phyloP scores from a whole-genome alignment of 805 yeast genomes.

The Candida sithepensis region DNA sequence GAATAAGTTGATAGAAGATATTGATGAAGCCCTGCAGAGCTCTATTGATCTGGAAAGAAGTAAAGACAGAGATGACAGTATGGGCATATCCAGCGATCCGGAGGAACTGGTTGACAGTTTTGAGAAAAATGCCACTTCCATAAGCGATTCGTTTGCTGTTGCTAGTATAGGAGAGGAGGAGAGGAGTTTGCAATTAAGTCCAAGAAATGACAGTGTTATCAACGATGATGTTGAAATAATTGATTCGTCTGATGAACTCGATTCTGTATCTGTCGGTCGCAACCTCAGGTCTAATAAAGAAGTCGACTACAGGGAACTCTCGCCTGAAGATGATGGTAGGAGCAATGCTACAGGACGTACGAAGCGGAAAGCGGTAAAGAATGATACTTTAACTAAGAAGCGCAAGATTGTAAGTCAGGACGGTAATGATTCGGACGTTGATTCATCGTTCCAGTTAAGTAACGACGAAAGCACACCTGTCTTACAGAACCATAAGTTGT shows the following conservation, averaged over 20 bases:
- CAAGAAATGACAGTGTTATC: background rate
- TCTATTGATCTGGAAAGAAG: background rate
- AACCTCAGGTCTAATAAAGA: background rate
- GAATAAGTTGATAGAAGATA: background rate
- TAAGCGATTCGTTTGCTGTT: no score
- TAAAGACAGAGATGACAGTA: background rate
- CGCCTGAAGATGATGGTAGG: background rate
- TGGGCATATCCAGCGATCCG: background rate
- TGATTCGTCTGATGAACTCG: background rate
- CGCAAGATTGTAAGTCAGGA: background rate
- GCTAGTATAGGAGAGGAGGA: no score
- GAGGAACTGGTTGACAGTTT: background rate
- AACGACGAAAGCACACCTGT: background rate
- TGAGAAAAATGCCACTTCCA: no score
- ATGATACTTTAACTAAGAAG: background rate
- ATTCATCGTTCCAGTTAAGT: background rate
- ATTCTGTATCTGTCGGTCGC: background rate
- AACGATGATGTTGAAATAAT: background rate
- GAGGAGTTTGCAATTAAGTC: no score
- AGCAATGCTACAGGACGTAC: background rate
- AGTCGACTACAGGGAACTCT: background rate
- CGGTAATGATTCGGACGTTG: background rate
- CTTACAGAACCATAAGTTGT: background rate
- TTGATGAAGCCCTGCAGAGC: background rate
- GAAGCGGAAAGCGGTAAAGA: background rate